Base-by-base conservation (phyloP, 345 rosid species). In the Raphanus sativus region DNA sequence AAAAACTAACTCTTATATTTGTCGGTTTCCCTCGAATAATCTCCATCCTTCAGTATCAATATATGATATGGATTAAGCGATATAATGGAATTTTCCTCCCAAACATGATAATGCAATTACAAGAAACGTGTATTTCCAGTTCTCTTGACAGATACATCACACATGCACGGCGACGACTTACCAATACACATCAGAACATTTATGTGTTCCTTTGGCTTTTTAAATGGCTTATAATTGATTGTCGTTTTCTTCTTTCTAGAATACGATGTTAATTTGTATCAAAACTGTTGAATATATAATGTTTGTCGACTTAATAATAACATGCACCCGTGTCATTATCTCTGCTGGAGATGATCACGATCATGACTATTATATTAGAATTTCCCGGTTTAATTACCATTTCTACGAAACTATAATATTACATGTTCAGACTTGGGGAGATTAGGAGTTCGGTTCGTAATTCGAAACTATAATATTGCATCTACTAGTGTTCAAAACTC, bases 131-230 rank as follows among this genome's bases (percentile, higher is more conserved):
- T 56, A 34, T 56, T 34, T 24, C 21, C 52, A 55, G 21, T 21
- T 21, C 52, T 33, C 73, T 55, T 33, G 50, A 69, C 45, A 50
- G 61, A 15, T 50, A 54, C 48, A 69, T 69, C 45, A 15, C 29
- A 54, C 48, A 69, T 69, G 62, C 38, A 69, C 16, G 72, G 33
- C 45, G 62, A 54, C 8, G 62, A 54, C 62, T 33, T 55, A 69
- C 73, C 63, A 25, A 71, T 59, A 58, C 26, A 59, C 34, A 40
- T 60, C 24, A 12, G 6, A 70, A 36, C 24, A 36, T 8, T 58
- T 8, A 38, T 16, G 16, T 52, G 66, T 58, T 58, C 36, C 6
- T 28, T 59, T 36, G 34, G 59, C 36, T 25, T 36, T 48, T 54
- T 54, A 54, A 7, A 30, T 69, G 73, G 9, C 29, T 15, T 30